These are phyloP conservation scores for Cutaneotrichosporon daszewskae DNA, from an alignment of 1,284 basidiomycete genomes.

Conservation along the genomic window DNA sequence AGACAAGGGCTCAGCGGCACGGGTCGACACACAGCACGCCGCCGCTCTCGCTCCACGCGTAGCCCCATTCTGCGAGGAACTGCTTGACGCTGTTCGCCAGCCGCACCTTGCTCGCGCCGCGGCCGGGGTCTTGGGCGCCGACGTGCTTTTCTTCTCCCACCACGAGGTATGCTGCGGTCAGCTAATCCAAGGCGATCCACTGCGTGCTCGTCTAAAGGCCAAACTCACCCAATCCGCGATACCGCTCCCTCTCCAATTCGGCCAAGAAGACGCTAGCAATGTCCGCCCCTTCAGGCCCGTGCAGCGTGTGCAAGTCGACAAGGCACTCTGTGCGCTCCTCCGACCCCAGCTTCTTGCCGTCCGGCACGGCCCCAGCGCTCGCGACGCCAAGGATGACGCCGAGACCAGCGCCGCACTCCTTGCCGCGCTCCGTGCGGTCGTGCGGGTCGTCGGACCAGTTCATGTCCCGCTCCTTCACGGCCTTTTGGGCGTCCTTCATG, in stretches of 20 bases:
- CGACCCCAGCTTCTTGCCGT: slow-evolving; percentile 54
- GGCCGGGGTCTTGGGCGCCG: slow-evolving; percentile 70
- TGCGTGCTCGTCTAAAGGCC: no score
- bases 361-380: slow-evolving; percentile 53
- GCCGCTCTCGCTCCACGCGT: slow-evolving; percentile 89
- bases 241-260: slow-evolving; percentile 78
- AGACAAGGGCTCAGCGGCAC: slow-evolving; percentile 18
- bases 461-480: slow-evolving; percentile 62
- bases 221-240: slow-evolving; percentile 68
- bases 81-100: slow-evolving; percentile 78
- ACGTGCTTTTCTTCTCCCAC: slow-evolving; percentile 96
- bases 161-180: slow-evolving; percentile 66
- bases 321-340: slow-evolving; percentile 77
- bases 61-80: slow-evolving; percentile 86
- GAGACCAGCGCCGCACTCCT: slow-evolving; percentile 69
- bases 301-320: slow-evolving; percentile 79
- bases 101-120: slow-evolving; percentile 73
- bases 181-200: background rate
- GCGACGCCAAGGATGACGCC: slow-evolving; percentile 83
- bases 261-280: slow-evolving; percentile 85
- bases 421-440: slow-evolving; percentile 70
- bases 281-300: slow-evolving; percentile 85
- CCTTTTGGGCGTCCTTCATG: slow-evolving; percentile 65
- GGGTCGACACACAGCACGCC: slow-evolving; percentile 80
- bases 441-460: slow-evolving; percentile 76